Evolutionary conservation across 352 stramenopile genomes (phyloP), one percentile per base, ranked within the genome.

Genomic region (Globisporangium paroecandrum): DNA sequence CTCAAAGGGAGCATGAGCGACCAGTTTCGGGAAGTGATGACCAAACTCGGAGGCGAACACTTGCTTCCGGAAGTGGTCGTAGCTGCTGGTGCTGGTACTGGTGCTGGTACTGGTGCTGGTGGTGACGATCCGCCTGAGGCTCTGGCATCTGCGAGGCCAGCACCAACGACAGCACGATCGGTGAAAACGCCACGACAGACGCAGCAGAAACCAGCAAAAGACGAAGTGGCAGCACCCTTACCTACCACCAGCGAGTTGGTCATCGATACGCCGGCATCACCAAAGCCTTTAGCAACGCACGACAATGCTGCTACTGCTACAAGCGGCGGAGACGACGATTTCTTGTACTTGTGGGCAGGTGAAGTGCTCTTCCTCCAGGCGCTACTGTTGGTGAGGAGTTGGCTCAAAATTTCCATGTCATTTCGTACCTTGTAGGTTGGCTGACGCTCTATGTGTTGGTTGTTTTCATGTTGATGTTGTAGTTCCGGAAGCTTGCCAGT

Each of bases 311-410:
- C 2, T 15, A 65, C 58, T 41, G 27, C 27, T 32, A 1, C 29
- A 27, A 29, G 18, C 22, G 69, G 61, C 10, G 65, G 54, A 15
- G 77, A 93, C 41, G 82, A 93, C 18, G 57, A 82, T 1, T 83
- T 81, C 24, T 53, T 90, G 47, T 89, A 78, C 65, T 69, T 75
- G 0, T 91, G 85, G 85, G 82, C 74, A 56, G 85, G 78, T 18
- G 85, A 93, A 58, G 47, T 90, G 0, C 83, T 82, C 57, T 85
- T 92, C 54, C 58, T 91, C 34, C 73, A 91, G 63, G 74, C 77
- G 0, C 62, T 81, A 18, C 53, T 88, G 24, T 60, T 79, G 77
- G 81, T 87, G 66, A 27, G 79, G 27, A 32, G 27, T 64, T 38
- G 25, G 22, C 1, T 6, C 2, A 54, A 8, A 8, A 49, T 24